Percentiles rank a stretch among this genome's conserved stretches.
phyloP scores from a whole-genome alignment of 2,329 filamentous ascomycete species.

The Raffaelea deltoideospora region DNA sequence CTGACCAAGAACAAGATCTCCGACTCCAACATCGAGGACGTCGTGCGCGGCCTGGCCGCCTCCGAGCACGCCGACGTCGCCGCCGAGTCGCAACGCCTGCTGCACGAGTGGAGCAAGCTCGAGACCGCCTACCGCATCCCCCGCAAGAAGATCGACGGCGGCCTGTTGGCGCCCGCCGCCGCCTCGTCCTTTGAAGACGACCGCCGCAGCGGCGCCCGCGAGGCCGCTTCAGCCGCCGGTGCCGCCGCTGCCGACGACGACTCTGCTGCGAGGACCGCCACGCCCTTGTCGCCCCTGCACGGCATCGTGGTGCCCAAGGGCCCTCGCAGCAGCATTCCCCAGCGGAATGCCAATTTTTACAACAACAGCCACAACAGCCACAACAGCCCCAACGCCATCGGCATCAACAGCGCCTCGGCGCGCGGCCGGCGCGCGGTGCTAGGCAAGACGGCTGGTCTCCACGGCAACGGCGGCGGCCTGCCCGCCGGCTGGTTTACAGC shows the following conservation, averaged over 20 bases:
- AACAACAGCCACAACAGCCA: no score
- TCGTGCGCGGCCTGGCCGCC: slow-evolving; percentile 51
- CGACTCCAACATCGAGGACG: slow-evolving; percentile 84
- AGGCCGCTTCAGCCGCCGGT: slow-evolving; percentile 16
- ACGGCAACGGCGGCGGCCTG: slow-evolving; percentile 31
- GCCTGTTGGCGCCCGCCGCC: slow-evolving; percentile 31
- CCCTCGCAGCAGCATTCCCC: slow-evolving; percentile 43
- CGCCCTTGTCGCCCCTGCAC: slow-evolving; percentile 19
- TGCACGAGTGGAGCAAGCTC: slow-evolving; percentile 78
- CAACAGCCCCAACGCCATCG: no score
- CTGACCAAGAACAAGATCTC: slow-evolving; percentile 94
- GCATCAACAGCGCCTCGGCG: no score
- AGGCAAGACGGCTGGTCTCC: no score
- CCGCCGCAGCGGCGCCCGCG: slow-evolving; percentile 39
- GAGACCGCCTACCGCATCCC: slow-evolving; percentile 88
- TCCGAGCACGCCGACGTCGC: slow-evolving; percentile 64
- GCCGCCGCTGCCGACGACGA: slow-evolving; percentile 15
- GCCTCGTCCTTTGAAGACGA: slow-evolving; percentile 40
- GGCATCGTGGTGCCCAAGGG: slow-evolving; percentile 40
- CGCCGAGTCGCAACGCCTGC: slow-evolving; percentile 51
- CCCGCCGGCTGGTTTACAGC: slow-evolving; percentile 80
- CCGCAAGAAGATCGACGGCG: slow-evolving; percentile 69
- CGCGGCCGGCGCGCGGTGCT: no score
- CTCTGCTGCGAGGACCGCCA: background rate
- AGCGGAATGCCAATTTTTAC: slow-evolving; percentile 37